Percentiles rank a stretch among this genome's conserved stretches.
Conservation (phyloP, 495 filamentous ascomycete genomes). For the Daldinia concentrica region DNA sequence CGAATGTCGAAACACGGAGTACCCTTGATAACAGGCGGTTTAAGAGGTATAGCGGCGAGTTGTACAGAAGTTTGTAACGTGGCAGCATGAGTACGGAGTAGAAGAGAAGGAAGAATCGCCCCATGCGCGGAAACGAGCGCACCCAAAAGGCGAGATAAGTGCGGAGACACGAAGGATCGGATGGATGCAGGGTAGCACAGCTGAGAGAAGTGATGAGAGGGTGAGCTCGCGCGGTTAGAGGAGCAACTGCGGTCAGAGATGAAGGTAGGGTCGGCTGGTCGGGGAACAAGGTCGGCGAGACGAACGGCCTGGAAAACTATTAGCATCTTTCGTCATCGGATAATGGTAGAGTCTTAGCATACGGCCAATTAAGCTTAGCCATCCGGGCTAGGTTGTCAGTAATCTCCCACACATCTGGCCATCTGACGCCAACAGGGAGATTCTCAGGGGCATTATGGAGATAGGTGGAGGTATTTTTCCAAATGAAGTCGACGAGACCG, state of each 20-base stretch:
- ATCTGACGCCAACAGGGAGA: slow-evolving; percentile 71
- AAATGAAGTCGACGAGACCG: slow-evolving; percentile 76
- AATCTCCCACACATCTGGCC: slow-evolving; percentile 80
- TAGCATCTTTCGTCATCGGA: slow-evolving; percentile 15
- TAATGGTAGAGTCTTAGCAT: slow-evolving; percentile 54
- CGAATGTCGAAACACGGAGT: slow-evolving; percentile 74
- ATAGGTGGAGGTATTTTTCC: slow-evolving; percentile 79
- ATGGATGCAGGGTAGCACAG: slow-evolving; percentile 91
- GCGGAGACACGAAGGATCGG: slow-evolving; percentile 83
- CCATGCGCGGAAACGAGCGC: slow-evolving; percentile 78
- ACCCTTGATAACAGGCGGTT: slow-evolving; percentile 68
- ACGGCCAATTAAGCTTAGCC: slow-evolving; percentile 86
- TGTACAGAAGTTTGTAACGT: slow-evolving; percentile 69
- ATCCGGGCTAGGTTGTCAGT: slow-evolving; percentile 84
- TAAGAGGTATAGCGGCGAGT: slow-evolving; percentile 70
- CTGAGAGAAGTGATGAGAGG: slow-evolving; percentile 82
- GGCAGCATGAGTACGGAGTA: slow-evolving; percentile 72
- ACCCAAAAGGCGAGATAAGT: slow-evolving; percentile 87
- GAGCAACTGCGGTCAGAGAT: slow-evolving; percentile 72
- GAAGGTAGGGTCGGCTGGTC: slow-evolving; percentile 69
- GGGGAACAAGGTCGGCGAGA: slow-evolving; percentile 89
- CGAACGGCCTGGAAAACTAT: slow-evolving; percentile 65
- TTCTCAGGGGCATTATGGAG: slow-evolving; percentile 74
- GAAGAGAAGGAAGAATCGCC: slow-evolving; percentile 78
- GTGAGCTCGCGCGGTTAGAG: slow-evolving; percentile 84